phyloP scores from a whole-genome alignment of 1,139 yeast species.

The Meyerozyma guilliermondii region DNA sequence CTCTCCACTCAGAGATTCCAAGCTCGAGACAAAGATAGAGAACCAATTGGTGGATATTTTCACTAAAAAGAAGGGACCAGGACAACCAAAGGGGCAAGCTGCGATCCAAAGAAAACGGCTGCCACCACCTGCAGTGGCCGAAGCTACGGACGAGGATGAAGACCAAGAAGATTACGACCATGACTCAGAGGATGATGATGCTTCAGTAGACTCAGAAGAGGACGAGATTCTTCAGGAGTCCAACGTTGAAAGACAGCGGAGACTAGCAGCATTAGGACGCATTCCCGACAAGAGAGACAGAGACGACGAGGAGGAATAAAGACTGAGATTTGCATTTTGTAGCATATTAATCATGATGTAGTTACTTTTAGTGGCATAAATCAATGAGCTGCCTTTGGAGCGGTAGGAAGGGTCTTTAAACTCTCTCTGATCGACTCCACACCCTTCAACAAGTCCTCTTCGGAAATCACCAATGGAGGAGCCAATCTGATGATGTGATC shows the following conservation, averaged over 20 bases:
- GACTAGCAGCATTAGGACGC: constrained; percentile 77
- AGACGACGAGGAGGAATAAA: constrained; percentile 57
- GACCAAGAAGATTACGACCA: constrained; percentile 5
- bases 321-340: neutral
- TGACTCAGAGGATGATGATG: constrained; percentile 4
- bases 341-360: too few species aligned
- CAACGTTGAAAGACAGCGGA: constrained; percentile 65
- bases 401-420: constrained; percentile 55
- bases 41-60: constrained; percentile 22
- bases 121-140: constrained; percentile 6
- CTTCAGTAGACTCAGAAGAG: constrained; percentile 12
- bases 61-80: constrained; percentile 3
- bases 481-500: constrained; percentile 94
- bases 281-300: constrained; percentile 38
- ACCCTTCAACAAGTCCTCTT: constrained; percentile 81
- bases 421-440: constrained; percentile 65
- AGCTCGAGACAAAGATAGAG: constrained; percentile 22
- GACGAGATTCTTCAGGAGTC: constrained; percentile 47
- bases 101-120: neutral
- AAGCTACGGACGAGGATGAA: constrained; percentile 13
- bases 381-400: constrained; percentile 38
- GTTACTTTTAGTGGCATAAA: constrained; percentile 27
- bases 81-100: constrained; percentile 5
- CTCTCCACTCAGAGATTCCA: constrained; percentile 13
- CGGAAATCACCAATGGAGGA: constrained; percentile 89